Conservation (phyloP, 768 basidiomycete genomes). For the Leccinum longicurvipes region DNA sequence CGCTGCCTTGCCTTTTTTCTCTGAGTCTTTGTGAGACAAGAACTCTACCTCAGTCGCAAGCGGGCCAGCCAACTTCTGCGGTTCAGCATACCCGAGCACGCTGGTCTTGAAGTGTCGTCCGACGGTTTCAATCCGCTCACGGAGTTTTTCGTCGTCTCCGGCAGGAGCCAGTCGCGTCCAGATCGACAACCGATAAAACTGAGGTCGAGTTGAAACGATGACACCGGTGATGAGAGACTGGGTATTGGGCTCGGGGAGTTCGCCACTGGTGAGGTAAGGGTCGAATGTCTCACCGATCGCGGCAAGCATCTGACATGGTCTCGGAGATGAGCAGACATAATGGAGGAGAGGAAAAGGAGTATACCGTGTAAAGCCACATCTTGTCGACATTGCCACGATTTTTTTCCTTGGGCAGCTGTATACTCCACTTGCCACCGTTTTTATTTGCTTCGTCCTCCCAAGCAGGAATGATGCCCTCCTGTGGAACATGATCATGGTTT, state of each 20-base stretch:
- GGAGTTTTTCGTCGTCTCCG: slow-evolving; percentile 53
- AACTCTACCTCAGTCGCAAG: slow-evolving; percentile 95
- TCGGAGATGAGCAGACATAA: slow-evolving; percentile 1
- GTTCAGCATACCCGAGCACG: slow-evolving; percentile 78
- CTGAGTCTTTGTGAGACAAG: slow-evolving; percentile 90
- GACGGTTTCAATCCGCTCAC: slow-evolving; percentile 78
- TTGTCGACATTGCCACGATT: slow-evolving; percentile 80
- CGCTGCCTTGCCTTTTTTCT: slow-evolving; percentile 85
- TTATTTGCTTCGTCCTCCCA: slow-evolving; percentile 99
- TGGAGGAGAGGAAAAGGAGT: not conserved
- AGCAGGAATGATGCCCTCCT: slow-evolving; percentile 96
- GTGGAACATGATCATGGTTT: slow-evolving; percentile 8
- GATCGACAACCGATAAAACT: slow-evolving; percentile 95
- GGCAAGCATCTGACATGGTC: slow-evolving; percentile 83
- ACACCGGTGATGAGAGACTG: slow-evolving; percentile 84
- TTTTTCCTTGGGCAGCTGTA: slow-evolving; percentile 96
- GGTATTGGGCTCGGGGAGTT: slow-evolving; percentile 38
- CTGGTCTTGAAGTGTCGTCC: slow-evolving; percentile 89
- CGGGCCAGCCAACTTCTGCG: slow-evolving; percentile 76
- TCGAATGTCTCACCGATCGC: slow-evolving; percentile 99
- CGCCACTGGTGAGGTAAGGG: slow-evolving; percentile 62
- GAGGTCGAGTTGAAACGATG: slow-evolving; percentile 90
- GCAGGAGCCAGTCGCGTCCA: slow-evolving; percentile 89
- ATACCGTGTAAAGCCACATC: slow-evolving; percentile 98
- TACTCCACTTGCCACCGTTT: slow-evolving; percentile 97